A percentile compares a stretch with the other conserved stretches of the same genome.
These are phyloP conservation scores for Spathaspora sp. DNA, from an alignment of 805 yeast species.

Conservation along the genomic window DNA sequence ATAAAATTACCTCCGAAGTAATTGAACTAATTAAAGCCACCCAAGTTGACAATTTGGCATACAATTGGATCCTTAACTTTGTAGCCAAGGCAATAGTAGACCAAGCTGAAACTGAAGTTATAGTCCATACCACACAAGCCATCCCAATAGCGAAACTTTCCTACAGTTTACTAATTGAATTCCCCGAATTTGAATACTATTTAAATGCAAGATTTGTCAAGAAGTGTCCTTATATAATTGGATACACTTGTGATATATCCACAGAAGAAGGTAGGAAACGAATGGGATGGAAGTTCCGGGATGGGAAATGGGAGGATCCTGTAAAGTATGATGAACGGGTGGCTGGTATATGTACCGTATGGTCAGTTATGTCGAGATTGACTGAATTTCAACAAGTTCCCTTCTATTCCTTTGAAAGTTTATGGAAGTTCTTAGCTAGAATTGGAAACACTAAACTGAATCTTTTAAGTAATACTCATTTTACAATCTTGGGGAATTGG, in stretches of 20 bases:
- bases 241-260: slow-evolving; percentile 69
- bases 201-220: slow-evolving; percentile 80
- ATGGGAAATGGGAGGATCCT: slow-evolving; percentile 56
- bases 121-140: slow-evolving; percentile 73
- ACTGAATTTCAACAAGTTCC: slow-evolving; percentile 10
- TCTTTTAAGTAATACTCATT: slow-evolving; percentile 65
- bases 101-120: slow-evolving; percentile 91
- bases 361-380: slow-evolving; percentile 65
- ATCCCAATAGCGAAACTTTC: slow-evolving; percentile 74
- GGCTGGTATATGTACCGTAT: slow-evolving; percentile 80
- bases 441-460: slow-evolving; percentile 53
- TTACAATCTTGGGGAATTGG: slow-evolving; percentile 72
- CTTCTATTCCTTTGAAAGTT: slow-evolving; percentile 45
- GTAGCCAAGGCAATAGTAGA: slow-evolving; percentile 81
- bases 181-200: slow-evolving; percentile 51
- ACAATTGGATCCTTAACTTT: slow-evolving; percentile 73
- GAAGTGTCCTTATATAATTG: slow-evolving; percentile 86
- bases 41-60: slow-evolving; percentile 48
- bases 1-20: slow-evolving; percentile 49
- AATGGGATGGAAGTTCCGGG: slow-evolving; percentile 83
- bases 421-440: slow-evolving; percentile 76
- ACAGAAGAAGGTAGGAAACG: slow-evolving; percentile 76
- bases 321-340: slow-evolving; percentile 79
- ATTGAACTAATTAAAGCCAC: slow-evolving; percentile 47
- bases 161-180: slow-evolving; percentile 44